Evolutionary conservation across 129 eudicot species (phyloP).

Genomic region (Flaveria trinervia): DNA sequence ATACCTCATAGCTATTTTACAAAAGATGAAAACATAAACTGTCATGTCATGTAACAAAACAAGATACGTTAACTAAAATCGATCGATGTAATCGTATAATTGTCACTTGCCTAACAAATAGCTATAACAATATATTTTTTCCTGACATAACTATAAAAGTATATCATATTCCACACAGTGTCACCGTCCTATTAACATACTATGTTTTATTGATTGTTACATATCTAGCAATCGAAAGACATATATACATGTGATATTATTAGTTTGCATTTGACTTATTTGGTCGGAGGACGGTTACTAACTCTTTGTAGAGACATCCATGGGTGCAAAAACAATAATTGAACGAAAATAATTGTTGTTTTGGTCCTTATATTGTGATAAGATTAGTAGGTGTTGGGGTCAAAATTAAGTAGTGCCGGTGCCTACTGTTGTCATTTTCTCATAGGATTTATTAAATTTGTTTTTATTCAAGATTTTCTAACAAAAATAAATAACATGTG

Average conservation of each 20-base stretch:
- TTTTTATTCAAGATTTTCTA: neutral
- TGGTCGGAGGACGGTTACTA: constrained; percentile 41
- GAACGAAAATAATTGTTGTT: neutral
- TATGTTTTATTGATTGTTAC: no score
- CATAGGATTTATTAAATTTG: neutral
- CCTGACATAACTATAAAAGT: no score
- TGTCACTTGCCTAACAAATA: no score
- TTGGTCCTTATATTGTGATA: neutral
- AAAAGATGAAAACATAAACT: no score
- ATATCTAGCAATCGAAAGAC: neutral
- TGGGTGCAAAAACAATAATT: constrained; percentile 10
- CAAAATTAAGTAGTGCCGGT: constrained; percentile 7
- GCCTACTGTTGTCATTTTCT: constrained; percentile 21
- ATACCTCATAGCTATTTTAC: no score
- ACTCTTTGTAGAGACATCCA: constrained; percentile 20
- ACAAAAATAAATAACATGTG: neutral
- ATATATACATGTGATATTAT: neutral
- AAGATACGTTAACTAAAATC: no score
- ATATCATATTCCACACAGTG: no score
- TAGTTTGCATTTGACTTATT: neutral
- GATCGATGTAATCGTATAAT: no score
- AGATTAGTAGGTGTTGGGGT: neutral
- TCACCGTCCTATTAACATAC: no score
- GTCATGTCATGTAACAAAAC: no score
- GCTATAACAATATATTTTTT: no score